A percentile compares a stretch with the other conserved stretches of the same genome.
Conservation (phyloP, 169 alveolate genomes). For the Cryptosporidium viatorum region DNA sequence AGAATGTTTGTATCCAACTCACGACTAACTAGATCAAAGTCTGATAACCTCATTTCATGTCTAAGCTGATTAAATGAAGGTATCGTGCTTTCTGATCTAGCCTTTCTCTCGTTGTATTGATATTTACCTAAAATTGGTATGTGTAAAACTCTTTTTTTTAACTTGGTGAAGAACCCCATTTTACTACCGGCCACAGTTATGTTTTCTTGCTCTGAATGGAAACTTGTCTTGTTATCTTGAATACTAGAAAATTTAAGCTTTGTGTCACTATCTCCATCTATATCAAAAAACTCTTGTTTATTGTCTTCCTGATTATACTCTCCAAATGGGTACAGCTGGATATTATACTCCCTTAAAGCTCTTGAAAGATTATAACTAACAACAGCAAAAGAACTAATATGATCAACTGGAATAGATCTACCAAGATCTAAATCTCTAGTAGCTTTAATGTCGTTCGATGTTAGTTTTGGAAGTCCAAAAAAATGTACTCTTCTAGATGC, state of each 20-base stretch:
- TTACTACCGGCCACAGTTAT: background rate
- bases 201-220: background rate
- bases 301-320: background rate
- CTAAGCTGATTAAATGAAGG: conserved; percentile 5
- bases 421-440: conserved; percentile 7
- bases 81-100: background rate
- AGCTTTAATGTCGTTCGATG: conserved; percentile 35
- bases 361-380: conserved; percentile 71
- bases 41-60: background rate
- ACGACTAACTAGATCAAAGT: conserved; percentile 35
- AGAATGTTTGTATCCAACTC: conserved; percentile 7
- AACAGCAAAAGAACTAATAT: conserved; percentile 42
- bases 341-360: conserved; percentile 28
- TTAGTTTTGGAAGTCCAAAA: conserved; percentile 57
- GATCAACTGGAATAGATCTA: conserved; percentile 63
- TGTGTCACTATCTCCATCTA: background rate
- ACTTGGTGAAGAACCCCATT: background rate
- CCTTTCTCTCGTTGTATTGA: background rate
- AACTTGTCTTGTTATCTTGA: background rate
- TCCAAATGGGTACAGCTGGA: conserved; percentile 27
- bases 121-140: conserved; percentile 14
- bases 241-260: background rate
- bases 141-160: conserved; percentile 28
- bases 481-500: conserved; percentile 51
- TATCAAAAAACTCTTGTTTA: background rate